Percentiles rank a stretch among this genome's conserved stretches.
Conservation (phyloP, 2,329 filamentous ascomycete species). For the Neonectria hederae region DNA sequence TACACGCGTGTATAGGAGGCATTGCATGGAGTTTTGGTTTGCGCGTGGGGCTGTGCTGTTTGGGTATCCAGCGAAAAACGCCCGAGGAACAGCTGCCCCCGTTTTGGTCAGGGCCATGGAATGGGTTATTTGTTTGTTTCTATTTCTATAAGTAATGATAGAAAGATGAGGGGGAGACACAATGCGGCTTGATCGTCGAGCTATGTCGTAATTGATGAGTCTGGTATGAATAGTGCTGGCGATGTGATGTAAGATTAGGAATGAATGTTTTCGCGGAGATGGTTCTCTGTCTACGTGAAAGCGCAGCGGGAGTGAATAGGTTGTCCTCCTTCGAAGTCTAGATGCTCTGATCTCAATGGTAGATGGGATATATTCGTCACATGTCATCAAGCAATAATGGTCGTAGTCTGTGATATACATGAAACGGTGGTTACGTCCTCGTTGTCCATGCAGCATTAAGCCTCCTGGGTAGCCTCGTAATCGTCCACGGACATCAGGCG, state of each 20-base stretch:
- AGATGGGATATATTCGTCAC: neutral
- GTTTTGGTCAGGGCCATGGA: slow-evolving; percentile 10
- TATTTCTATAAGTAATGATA: slow-evolving; percentile 24
- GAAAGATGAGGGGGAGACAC: slow-evolving; percentile 7
- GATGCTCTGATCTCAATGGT: neutral
- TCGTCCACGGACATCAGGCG: slow-evolving; percentile 72
- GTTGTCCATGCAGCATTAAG: slow-evolving; percentile 6
- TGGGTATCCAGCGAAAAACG: slow-evolving; percentile 20
- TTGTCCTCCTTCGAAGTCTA: neutral
- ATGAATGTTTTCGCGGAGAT: neutral
- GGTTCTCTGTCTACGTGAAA: neutral
- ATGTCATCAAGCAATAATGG: neutral
- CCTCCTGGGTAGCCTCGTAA: slow-evolving; percentile 35
- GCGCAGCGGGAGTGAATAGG: neutral
- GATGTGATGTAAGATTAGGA: neutral
- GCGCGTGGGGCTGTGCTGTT: slow-evolving; percentile 34
- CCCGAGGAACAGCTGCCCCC: slow-evolving; percentile 1
- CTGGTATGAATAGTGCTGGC: neutral
- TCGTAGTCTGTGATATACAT: neutral
- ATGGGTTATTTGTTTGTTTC: slow-evolving; percentile 8
- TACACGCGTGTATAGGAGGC: slow-evolving; percentile 43
- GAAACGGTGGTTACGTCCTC: neutral
- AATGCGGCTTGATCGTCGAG: slow-evolving; percentile 3
- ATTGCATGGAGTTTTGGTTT: slow-evolving; percentile 49
- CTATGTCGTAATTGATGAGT: neutral